These are phyloP conservation scores for Brassica juncea DNA, from an alignment of 345 rosid species.

Conservation along the genomic window DNA sequence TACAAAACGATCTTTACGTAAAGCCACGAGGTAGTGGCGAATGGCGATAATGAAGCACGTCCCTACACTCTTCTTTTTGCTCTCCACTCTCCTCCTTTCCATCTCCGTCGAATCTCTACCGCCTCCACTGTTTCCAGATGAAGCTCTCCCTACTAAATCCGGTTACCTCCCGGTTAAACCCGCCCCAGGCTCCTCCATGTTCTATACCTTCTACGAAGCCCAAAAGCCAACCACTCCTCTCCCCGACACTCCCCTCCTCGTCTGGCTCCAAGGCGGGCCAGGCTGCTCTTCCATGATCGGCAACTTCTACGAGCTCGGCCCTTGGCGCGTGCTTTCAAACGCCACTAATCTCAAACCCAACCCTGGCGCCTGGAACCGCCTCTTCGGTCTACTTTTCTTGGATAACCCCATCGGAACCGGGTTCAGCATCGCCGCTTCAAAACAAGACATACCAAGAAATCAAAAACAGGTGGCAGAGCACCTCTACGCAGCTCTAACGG, in stretches of 20 bases:
- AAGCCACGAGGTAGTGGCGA: constrained; percentile 20
- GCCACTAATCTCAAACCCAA: constrained; percentile 48
- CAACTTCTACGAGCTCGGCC: constrained; percentile 84
- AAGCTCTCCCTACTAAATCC: constrained; percentile 72
- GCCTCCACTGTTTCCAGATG: constrained; percentile 45
- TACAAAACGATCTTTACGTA: constrained; percentile 34
- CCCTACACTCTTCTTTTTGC: not conserved
- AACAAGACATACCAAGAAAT: constrained; percentile 60
- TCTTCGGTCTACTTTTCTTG: constrained; percentile 71
- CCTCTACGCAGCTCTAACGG: constrained; percentile 56
- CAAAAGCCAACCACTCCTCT: constrained; percentile 51
- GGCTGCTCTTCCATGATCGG: constrained; percentile 94
- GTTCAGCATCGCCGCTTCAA: constrained; percentile 65
- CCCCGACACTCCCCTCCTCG: constrained; percentile 61
- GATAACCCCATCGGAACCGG: constrained; percentile 88
- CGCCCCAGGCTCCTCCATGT: constrained; percentile 60
- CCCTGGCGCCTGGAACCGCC: constrained; percentile 76
- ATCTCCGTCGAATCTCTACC: constrained; percentile 34
- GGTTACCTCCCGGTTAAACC: constrained; percentile 76
- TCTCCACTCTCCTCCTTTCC: constrained; percentile 30
- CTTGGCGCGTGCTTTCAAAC: constrained; percentile 56
- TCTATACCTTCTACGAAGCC: constrained; percentile 79
- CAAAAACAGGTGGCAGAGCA: constrained; percentile 65
- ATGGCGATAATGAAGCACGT: constrained; percentile 15
- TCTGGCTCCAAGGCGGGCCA: constrained; percentile 94